phyloP scores from a whole-genome alignment of 1,284 basidiomycete species.

The Cronartium quercuum region DNA sequence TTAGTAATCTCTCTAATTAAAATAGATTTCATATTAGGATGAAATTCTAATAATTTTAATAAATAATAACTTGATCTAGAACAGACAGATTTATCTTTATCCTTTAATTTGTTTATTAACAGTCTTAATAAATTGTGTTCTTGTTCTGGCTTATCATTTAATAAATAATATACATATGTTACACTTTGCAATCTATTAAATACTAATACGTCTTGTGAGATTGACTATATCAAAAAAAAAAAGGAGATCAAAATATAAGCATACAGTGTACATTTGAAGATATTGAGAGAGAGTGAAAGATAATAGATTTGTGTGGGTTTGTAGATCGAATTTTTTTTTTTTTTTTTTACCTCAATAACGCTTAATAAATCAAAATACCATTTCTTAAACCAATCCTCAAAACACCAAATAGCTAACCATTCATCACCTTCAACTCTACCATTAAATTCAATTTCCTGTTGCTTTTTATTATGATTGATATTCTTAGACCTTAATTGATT shows the following conservation, averaged over 20 bases:
- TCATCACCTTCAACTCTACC: conserved; percentile 52
- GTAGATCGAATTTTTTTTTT: neutral
- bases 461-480: conserved; percentile 41
- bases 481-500: conserved; percentile 50
- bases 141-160: conserved; percentile 88
- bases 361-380: conserved; percentile 91
- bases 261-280: neutral
- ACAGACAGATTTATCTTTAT: conserved; percentile 79
- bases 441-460: conserved; percentile 28
- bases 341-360: conserved; percentile 65
- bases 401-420: conserved; percentile 75
- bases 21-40: conserved; percentile 89
- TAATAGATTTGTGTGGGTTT: neutral
- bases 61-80: conserved; percentile 84
- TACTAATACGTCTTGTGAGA: conserved; percentile 77
- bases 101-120: conserved; percentile 94
- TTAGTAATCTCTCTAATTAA: conserved; percentile 79
- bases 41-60: conserved; percentile 78
- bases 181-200: conserved; percentile 81
- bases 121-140: conserved; percentile 90
- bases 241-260: conserved; percentile 41
- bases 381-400: conserved; percentile 96
- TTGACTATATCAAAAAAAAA: conserved; percentile 54
- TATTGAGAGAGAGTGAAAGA: neutral
- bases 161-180: conserved; percentile 62